Evolutionary conservation across 345 rosid species (phyloP), one percentile per base, ranked within the genome.

Genomic region (Physaria fendleri): DNA sequence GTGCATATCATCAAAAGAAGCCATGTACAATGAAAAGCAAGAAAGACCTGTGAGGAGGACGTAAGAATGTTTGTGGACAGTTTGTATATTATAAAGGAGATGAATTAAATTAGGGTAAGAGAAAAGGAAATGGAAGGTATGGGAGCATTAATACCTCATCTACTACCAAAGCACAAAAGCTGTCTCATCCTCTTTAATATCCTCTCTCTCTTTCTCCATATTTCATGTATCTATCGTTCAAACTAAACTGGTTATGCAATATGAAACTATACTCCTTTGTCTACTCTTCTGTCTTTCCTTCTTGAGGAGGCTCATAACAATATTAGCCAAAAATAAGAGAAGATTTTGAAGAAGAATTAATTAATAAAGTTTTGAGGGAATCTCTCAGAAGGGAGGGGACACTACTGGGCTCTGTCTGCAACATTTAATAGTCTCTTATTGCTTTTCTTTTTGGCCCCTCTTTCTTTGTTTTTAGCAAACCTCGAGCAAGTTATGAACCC

Each of bases 81-180:
- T 40, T n/a, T n/a, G n/a, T n/a, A n/a, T n/a, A n/a, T n/a, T 71
- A 29, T 64, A 53, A 69, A 69, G 63, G 24, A 46, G 64, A 56
- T 17, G 75, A 69, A 66, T 78, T 80, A 72, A 71, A 74, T 67
- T 62, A 41, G 65, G 70, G 64, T 52, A 32, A 23, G 68, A 65
- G 50, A 72, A 71, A 51, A 65, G 34, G 24, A 60, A 59, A 44
- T 56, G 67, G 69, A 45, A 72, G 72, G 74, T 59, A 80, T 75
- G 85, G n/a, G 65, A 56, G 87, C 91, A 85, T 83, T 85, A 66
- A 88, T 70, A 72, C 74, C 84, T 78, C 69, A 40, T 57, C 87
- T 69, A 79, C 91, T 79, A 83, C 96, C 90, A 83, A 79, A 66
- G 75, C 96, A 69, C 73, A 77, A 61, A 85, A 77, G 56, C 68